Percentiles rank a stretch among this genome's conserved stretches.
These are phyloP conservation scores for Venturia effusa DNA, from an alignment of 2,329 filamentous ascomycete genomes.

Conservation along the genomic window DNA sequence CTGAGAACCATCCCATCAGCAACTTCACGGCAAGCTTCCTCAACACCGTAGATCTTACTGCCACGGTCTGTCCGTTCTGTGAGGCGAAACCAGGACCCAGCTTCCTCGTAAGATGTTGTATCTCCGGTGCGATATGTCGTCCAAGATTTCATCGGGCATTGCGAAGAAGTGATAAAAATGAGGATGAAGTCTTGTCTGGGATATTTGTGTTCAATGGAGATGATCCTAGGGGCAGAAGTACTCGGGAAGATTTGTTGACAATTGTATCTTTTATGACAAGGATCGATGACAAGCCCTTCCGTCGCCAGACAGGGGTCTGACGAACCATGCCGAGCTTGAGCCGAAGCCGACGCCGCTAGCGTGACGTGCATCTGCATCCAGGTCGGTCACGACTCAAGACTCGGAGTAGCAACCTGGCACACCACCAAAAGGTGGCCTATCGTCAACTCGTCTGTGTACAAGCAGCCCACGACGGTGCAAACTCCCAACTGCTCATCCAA, in stretches of 20 bases:
- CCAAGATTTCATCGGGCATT: conserved; percentile 43
- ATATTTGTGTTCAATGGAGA: neutral
- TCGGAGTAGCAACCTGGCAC: too few relatives aligned
- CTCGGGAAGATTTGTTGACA: too few relatives aligned
- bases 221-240: neutral
- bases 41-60: conserved; percentile 52
- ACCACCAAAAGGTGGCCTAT: conserved; percentile 5
- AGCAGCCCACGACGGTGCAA: neutral
- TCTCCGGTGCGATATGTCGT: conserved; percentile 93
- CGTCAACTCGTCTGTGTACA: neutral
- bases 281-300: neutral
- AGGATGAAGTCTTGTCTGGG: neutral
- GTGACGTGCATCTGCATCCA: neutral
- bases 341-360: neutral
- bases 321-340: too few relatives aligned
- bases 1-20: conserved; percentile 16
- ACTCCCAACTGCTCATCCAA: neutral
- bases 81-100: conserved; percentile 90
- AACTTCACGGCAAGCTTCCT: neutral
- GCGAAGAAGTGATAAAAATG: neutral
- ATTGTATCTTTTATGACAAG: too few relatives aligned
- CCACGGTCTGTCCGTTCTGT: conserved; percentile 95
- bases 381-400: too few relatives aligned
- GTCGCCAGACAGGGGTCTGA: neutral
- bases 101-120: conserved; percentile 86